A percentile compares a stretch with the other conserved stretches of the same genome.
phyloP scores from a whole-genome alignment of 2,329 filamentous ascomycete species.

The Ophiocordyceps robertsii region DNA sequence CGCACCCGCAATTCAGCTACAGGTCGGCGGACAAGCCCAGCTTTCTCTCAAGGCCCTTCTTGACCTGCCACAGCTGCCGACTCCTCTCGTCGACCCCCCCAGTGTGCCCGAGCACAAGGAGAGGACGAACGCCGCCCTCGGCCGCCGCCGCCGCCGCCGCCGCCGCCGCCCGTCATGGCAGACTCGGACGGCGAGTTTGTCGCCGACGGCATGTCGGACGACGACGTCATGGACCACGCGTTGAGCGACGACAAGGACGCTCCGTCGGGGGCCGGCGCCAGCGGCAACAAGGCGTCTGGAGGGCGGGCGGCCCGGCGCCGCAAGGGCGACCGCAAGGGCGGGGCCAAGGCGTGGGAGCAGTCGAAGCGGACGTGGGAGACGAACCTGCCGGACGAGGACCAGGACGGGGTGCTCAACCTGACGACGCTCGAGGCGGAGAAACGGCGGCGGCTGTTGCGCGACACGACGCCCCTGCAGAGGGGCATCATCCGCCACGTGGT shows the following conservation, averaged over 20 bases:
- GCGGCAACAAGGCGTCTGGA: conserved; percentile 15
- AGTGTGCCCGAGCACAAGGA: too few species aligned
- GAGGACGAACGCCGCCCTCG: not conserved
- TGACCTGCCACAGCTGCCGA: too few species aligned
- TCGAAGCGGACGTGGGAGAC: conserved; percentile 59
- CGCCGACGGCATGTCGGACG: conserved; percentile 48
- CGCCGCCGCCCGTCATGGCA: conserved; percentile 40
- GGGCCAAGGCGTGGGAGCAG: conserved; percentile 50
- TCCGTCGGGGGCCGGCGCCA: conserved; percentile 18
- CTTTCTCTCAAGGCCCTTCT: too few species aligned
- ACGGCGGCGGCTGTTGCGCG: conserved; percentile 66
- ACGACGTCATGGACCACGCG: conserved; percentile 42
- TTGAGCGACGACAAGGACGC: conserved; percentile 23
- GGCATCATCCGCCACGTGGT: conserved; percentile 97
- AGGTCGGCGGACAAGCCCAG: too few species aligned
- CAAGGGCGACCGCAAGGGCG: conserved; percentile 21
- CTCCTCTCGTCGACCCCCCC: too few species aligned
- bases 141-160: conserved; percentile 1
- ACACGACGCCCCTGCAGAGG: conserved; percentile 88
- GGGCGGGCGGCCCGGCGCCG: conserved; percentile 11
- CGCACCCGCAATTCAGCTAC: too few species aligned
- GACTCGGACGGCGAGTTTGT: conserved; percentile 63
- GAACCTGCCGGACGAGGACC: conserved; percentile 54
- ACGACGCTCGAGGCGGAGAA: conserved; percentile 74
- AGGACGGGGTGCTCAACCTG: conserved; percentile 66